Evolutionary conservation across 805 yeast species (phyloP), one percentile per base, ranked within the genome.

Genomic region (Candida corydali): DNA sequence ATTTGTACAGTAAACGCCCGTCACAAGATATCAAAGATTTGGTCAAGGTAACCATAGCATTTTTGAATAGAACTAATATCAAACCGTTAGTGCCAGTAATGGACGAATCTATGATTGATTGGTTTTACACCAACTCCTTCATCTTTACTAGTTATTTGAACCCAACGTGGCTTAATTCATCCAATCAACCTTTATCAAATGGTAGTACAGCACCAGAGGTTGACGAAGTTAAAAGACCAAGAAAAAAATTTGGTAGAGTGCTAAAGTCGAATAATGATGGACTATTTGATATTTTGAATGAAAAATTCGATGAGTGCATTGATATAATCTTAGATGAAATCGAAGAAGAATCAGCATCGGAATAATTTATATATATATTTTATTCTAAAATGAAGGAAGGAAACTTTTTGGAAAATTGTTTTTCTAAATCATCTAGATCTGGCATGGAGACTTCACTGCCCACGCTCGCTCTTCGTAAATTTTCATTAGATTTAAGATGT

Each of bases 221-320:
- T 15, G 65, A 60, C 29, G 50, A 47, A 17, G 52, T 55, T 25
- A 87, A 86, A 52, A 75, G 81, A 53, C 96, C 96, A 26, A 76
- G 98, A 54, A 80, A 86, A 59, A 91, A 88, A 59, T 87, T 80
- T 52, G 98, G 98, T 16, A 74, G 96, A 41, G 96, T 93, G 3
- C 60, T 89, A 36, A 78, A 81, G 48, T 75, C 93, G 5, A 78
- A 79, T 29, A 63, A 70, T 17, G 91, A 83, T 48, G 88, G 91
- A 1, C 54, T 89, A 40, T 82, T 78, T 62, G 84, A 83, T 42
- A 76, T 86, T 10, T 73, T 87, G 36, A 80, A 79, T 42, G 96
- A 86, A 55, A 69, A 88, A 53, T 85, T 86, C 46, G 87, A 82
- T 20, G 97, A 88, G 51, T 85, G 89, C 2, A 73, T 84, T 12